Evolutionary conservation across 2,329 filamentous ascomycete species (phyloP).

Genomic region (Chrysosporium keratinophilum): DNA sequence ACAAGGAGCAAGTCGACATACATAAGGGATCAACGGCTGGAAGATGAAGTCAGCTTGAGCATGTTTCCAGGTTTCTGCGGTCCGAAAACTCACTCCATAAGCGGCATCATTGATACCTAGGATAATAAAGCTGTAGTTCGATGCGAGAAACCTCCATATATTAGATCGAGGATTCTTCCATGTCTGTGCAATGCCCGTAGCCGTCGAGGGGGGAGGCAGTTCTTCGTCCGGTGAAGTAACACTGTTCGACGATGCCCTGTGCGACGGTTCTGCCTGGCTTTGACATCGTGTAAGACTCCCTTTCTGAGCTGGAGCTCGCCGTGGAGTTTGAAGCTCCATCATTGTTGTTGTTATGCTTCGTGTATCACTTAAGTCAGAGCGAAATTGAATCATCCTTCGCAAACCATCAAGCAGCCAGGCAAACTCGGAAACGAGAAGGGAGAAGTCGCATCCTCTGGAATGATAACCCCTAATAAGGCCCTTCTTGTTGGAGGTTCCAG

Average conservation of each 20-base stretch:
- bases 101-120: constrained; percentile 48
- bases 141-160: constrained; percentile 47
- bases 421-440: too few relatives aligned
- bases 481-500: background rate
- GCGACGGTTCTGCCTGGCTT: background rate
- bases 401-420: background rate
- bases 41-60: background rate
- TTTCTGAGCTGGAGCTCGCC: background rate
- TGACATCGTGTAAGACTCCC: background rate
- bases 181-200: constrained; percentile 38
- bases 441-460: too few relatives aligned
- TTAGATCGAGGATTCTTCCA: constrained; percentile 57
- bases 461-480: background rate
- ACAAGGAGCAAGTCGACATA: constrained; percentile 21
- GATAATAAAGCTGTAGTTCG: constrained; percentile 49
- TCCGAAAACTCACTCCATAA: constrained; percentile 40
- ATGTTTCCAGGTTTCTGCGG: background rate
- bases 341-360: background rate
- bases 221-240: background rate
- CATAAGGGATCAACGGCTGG: constrained; percentile 41
- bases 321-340: constrained; percentile 5
- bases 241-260: background rate
- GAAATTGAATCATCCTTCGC: background rate
- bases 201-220: constrained; percentile 40
- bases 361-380: background rate